Percentiles rank a stretch among this genome's conserved stretches.
Evolutionary conservation across 2,329 filamentous ascomycete species (phyloP).

Genomic region (Neofusicoccum umdonicola): DNA sequence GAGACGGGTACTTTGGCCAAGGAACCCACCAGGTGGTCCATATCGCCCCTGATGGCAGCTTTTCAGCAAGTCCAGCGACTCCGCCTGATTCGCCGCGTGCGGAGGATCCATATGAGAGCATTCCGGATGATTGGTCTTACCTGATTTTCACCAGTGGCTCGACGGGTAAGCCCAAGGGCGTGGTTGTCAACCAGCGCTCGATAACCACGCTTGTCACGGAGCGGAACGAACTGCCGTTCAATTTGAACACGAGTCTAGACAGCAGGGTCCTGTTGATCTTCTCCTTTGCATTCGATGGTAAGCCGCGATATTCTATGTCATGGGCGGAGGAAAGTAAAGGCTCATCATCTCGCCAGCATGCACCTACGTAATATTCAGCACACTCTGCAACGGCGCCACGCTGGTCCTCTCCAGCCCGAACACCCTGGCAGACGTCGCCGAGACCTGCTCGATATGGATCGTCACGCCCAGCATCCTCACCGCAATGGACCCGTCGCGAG

Average conservation of each 20-base stretch:
- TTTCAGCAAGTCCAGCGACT: background rate
- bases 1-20: background rate
- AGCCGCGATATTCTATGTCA: background rate
- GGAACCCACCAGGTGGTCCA: background rate
- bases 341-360: conserved; percentile 20
- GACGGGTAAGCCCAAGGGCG: conserved; percentile 20
- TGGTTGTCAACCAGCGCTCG: conserved; percentile 23
- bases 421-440: background rate
- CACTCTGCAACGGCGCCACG: conserved; percentile 38
- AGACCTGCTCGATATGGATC: background rate
- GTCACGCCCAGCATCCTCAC: conserved; percentile 4
- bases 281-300: conserved; percentile 56
- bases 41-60: background rate
- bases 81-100: background rate
- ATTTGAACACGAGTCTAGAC: background rate
- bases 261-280: conserved; percentile 20
- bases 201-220: background rate
- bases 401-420: background rate
- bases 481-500: conserved; percentile 4
- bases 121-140: conserved; percentile 37
- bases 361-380: conserved; percentile 56
- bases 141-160: conserved; percentile 60
- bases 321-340: background rate
- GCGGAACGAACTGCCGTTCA: background rate
- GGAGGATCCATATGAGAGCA: background rate